Base-by-base conservation (phyloP, 192 early-diverging fungal species). In the Entophlyctis luteolus region DNA sequence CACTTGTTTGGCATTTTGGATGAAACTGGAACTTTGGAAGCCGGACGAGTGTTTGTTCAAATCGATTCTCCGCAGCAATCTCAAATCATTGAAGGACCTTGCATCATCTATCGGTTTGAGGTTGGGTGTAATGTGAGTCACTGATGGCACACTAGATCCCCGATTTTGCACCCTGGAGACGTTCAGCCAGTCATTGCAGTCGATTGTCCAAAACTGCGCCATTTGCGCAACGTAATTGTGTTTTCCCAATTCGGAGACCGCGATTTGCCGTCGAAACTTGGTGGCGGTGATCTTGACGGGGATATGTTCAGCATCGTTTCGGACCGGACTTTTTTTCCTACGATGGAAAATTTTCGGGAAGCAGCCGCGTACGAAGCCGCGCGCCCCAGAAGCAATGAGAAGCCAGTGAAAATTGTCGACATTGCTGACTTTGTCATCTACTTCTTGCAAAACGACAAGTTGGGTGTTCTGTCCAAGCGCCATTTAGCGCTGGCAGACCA, bases 211-310 rank as follows among this genome's bases (percentile, higher is more conserved):
- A 35, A 75, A 73, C 62, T 80, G 1, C 18, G 33, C 5, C 75
- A 80, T 54, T 39, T 81, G 46, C 4, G 42, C 2, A 86, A 92
- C 65, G 91, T 92, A 1, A 73, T 93, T 2, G 91, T 91, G 0
- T 93, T 93, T 65, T 80, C 86, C 22, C 74, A 83, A 31, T 68
- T 78, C 23, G 91, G 91, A 0, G 59, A 77, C 6, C 79, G 91
- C 3, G 85, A 86, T 55, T 75, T 91, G 38, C 87, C 89, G 2
- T 89, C 85, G 45, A 86, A 86, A 84, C 88, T 90, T 57, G 80
- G 81, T 58, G 91, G 91, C 35, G 91, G 91, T 10, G 91, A 93
- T 76, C 70, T 93, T 4, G 91, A 93, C 63, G 91, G 91, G 22
- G 91, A 93, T 75, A 80, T 80, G 84, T 87, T 31, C 70, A 32